These are phyloP conservation scores for Carpinus viminea DNA, from an alignment of 306 rosid species.

Conservation along the genomic window DNA sequence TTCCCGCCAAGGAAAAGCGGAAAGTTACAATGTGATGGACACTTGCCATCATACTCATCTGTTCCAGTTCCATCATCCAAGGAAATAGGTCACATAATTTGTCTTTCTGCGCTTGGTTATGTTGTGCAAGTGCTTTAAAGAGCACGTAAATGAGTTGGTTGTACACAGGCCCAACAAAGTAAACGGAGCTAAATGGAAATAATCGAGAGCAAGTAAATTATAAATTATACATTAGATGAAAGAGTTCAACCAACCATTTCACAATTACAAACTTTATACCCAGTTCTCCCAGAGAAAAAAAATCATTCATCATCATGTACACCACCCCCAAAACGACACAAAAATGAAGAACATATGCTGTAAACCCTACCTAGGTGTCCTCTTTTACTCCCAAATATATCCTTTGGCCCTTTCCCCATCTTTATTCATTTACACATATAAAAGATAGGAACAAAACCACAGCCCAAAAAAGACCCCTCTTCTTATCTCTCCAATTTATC, in stretches of 20 bases:
- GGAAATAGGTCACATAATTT: too few relatives aligned
- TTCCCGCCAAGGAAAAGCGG: too few relatives aligned
- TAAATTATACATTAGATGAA: conserved; percentile 40
- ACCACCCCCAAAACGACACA: conserved; percentile 54
- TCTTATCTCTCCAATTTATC: conserved; percentile 44
- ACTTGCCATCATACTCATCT: too few relatives aligned
- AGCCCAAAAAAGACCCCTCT: conserved; percentile 46
- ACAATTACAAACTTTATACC: conserved; percentile 58
- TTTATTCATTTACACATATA: conserved; percentile 76
- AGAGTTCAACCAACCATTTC: conserved; percentile 50
- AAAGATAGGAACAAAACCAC: conserved; percentile 61
- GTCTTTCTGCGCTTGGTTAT: too few relatives aligned
- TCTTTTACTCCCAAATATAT: conserved; percentile 45
- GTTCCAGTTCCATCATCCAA: too few relatives aligned
- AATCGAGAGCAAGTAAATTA: conserved; percentile 50
- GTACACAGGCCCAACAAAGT: neutral
- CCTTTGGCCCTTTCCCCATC: conserved; percentile 51
- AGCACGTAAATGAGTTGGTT: too few relatives aligned
- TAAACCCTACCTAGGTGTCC: conserved; percentile 49
- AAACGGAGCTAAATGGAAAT: conserved; percentile 20
- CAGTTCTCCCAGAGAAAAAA: conserved; percentile 49
- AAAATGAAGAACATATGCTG: conserved; percentile 41
- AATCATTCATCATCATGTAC: conserved; percentile 72
- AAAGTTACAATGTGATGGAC: too few relatives aligned
- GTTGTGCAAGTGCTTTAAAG: too few relatives aligned